phyloP scores from a whole-genome alignment of 768 basidiomycete genomes.

The Collybiopsis confluens region DNA sequence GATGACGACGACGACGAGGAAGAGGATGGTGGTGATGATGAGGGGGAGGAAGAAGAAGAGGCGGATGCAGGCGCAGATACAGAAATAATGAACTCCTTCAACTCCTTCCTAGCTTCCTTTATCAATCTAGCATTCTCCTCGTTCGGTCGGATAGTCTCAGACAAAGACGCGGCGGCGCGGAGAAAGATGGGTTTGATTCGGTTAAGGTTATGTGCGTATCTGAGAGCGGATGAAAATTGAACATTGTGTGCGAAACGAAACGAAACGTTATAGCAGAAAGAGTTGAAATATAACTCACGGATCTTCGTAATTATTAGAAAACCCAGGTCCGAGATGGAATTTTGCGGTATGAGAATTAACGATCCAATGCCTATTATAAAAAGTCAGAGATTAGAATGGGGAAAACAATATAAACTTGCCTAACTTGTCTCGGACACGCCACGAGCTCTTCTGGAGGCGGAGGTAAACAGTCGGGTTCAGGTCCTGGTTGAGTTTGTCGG shows the following conservation, averaged over 20 bases:
- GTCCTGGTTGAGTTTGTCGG: slow-evolving; percentile 49
- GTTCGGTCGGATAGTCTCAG: slow-evolving; percentile 51
- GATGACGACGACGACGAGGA: slow-evolving; percentile 11
- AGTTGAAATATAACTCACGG: slow-evolving; percentile 41
- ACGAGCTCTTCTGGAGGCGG: slow-evolving; percentile 68
- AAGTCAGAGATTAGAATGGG: neutral
- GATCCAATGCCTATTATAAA: slow-evolving; percentile 56
- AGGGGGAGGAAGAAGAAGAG: too few species aligned
- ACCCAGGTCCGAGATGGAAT: slow-evolving; percentile 57
- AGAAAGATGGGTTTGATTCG: slow-evolving; percentile 54
- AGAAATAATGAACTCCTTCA: slow-evolving; percentile 27
- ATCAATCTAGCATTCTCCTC: slow-evolving; percentile 42
- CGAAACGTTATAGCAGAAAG: neutral
- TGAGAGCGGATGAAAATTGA: slow-evolving; percentile 16
- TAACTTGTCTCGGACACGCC: slow-evolving; percentile 66
- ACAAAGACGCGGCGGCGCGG: slow-evolving; percentile 42
- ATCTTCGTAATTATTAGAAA: slow-evolving; percentile 56
- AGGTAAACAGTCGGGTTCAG: slow-evolving; percentile 56
- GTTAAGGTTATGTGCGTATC: slow-evolving; percentile 51
- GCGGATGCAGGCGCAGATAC: too few species aligned
- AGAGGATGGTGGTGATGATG: too few species aligned
- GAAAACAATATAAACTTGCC: slow-evolving; percentile 36
- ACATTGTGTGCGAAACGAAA: too few species aligned
- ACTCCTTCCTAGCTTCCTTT: slow-evolving; percentile 40
- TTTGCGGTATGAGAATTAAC: slow-evolving; percentile 62